Evolutionary conservation across 1,284 basidiomycete genomes (phyloP), one percentile per base, ranked within the genome.

Genomic region (Ustilago xerochloae): DNA sequence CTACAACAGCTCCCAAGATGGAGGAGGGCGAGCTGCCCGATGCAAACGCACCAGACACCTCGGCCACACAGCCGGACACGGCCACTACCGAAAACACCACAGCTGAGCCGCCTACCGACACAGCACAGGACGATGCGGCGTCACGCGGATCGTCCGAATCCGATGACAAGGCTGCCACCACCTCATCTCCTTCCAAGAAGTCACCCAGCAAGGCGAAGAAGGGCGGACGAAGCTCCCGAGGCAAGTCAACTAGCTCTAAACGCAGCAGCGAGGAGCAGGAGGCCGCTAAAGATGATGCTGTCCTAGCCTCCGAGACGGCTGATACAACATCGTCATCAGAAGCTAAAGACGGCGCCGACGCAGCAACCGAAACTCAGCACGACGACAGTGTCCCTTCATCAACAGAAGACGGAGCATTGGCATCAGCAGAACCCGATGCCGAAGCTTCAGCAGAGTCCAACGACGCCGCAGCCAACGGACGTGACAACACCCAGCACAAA

Each of bases 181-280:
- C 38, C 15, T 48, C 61, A 8, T 67, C 64, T 3, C 50, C 72
- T 5, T 62, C 63, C 26, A 75, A 66, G 29, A 70, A 61, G 41
- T 32, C 55, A 4, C 24, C 55, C 10, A 51, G 48, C 52, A 63
- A 58, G 45, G 60, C 66, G 4, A 74, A 69, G 53, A 74, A 69
- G 45, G 61, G 57, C n/a, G 32, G 50, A 55, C 65, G 59, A 26
- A 57, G 0, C 36, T 73, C 64, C 8, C 64, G 63, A 9, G 58
- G 57, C 60, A 64, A 64, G 48, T 57, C 63, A 6, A 12, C 47
- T 13, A 56, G 62, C 53, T 66, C 66, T 6, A 74, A 69, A 48
- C 54, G 63, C 32, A 65, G 59, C 53, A 75, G 59, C 52, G 63
- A 65, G 29, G 59, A 75, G 49, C 59, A 62, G 12, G 59, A 72